Conservation (phyloP, 1,284 basidiomycete genomes). For the Ustilago trichophora region DNA sequence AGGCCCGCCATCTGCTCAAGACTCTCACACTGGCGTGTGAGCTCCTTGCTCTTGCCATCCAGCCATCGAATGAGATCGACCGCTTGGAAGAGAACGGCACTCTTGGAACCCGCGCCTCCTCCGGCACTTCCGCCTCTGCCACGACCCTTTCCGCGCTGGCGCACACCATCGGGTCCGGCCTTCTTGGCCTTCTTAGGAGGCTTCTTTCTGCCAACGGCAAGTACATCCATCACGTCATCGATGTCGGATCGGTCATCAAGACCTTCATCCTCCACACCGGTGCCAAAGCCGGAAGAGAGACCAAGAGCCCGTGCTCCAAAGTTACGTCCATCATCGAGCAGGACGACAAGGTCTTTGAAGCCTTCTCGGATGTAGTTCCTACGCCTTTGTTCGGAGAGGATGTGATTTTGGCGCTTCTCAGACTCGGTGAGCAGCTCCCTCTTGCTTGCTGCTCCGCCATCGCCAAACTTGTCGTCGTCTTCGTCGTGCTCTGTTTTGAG, state of each 20-base stretch:
- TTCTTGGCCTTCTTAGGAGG: constrained; percentile 52
- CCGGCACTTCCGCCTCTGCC: constrained; percentile 63
- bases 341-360: constrained; percentile 63
- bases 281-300: constrained; percentile 60
- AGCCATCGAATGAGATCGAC: constrained; percentile 65
- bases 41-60: constrained; percentile 51
- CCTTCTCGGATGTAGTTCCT: constrained; percentile 64
- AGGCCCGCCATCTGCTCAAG: constrained; percentile 49
- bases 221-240: constrained; percentile 54
- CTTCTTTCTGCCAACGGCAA: constrained; percentile 49
- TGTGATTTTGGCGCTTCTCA: constrained; percentile 63
- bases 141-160: constrained; percentile 58
- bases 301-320: constrained; percentile 64
- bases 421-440: constrained; percentile 56
- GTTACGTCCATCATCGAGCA: constrained; percentile 59
- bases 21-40: constrained; percentile 49
- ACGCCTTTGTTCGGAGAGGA: constrained; percentile 62
- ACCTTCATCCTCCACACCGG: constrained; percentile 64
- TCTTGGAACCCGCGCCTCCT: constrained; percentile 62
- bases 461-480: constrained; percentile 42
- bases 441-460: constrained; percentile 21
- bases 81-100: constrained; percentile 64
- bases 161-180: constrained; percentile 39
- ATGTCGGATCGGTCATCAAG: constrained; percentile 61
- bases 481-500: constrained; percentile 53